Conservation (phyloP, 2,329 filamentous ascomycete species). For the Anthostomella pinea region DNA sequence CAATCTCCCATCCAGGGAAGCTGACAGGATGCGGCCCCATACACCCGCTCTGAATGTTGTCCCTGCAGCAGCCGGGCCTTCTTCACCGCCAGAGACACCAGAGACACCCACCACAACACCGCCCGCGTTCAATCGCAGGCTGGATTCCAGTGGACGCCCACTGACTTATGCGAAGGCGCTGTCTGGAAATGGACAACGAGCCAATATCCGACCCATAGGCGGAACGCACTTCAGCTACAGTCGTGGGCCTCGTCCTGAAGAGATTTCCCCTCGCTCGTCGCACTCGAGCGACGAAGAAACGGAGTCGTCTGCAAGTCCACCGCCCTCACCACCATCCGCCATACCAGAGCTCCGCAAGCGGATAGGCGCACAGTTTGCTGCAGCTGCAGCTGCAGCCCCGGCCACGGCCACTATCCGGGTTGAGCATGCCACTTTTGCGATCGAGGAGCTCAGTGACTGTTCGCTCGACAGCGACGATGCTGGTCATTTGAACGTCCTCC, state of each 20-base stretch:
- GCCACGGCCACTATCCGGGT: slow-evolving; percentile 16
- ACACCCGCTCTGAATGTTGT: slow-evolving; percentile 29
- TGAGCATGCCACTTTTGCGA: slow-evolving; percentile 25
- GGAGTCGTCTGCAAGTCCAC: slow-evolving; percentile 25
- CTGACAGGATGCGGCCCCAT: slow-evolving; percentile 29
- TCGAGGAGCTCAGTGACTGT: slow-evolving; percentile 31
- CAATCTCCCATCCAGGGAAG: slow-evolving; percentile 22
- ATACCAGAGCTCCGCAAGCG: slow-evolving; percentile 19
- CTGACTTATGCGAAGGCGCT: slow-evolving; percentile 21
- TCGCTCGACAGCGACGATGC: slow-evolving; percentile 26
- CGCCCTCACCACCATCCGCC: slow-evolving; percentile 28
- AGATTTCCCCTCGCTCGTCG: slow-evolving; percentile 32
- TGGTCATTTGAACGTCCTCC: slow-evolving; percentile 21
- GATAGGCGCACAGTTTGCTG: slow-evolving; percentile 19
- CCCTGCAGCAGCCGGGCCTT: slow-evolving; percentile 31
- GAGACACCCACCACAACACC: slow-evolving; percentile 38
- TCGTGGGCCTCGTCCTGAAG: slow-evolving; percentile 27
- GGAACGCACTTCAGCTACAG: slow-evolving; percentile 31
- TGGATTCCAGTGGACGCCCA: slow-evolving; percentile 17
- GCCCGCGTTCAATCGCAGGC: slow-evolving; percentile 27
- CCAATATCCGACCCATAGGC: slow-evolving; percentile 34
- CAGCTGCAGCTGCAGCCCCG: slow-evolving; percentile 14
- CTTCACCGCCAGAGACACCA: slow-evolving; percentile 42
- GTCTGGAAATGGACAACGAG: slow-evolving; percentile 23
- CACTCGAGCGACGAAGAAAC: slow-evolving; percentile 29